These are phyloP conservation scores for Sesbania bispinosa DNA, from an alignment of 306 rosid species.

Conservation along the genomic window DNA sequence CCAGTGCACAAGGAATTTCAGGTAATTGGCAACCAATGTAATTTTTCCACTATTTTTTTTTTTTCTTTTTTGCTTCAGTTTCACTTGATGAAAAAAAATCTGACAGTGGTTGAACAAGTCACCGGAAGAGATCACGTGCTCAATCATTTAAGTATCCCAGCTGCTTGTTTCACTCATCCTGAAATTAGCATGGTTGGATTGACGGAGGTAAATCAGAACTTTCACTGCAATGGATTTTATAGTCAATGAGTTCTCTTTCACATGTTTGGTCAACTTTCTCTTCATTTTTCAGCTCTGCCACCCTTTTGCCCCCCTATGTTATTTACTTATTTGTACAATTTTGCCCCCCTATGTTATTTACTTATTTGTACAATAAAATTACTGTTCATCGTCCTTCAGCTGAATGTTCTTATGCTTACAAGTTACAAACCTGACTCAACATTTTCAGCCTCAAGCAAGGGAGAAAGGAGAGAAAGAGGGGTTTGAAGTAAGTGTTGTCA, in stretches of 20 bases:
- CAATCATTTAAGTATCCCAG: constrained; percentile 93
- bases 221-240: not conserved
- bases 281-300: not conserved
- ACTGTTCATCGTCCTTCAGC: not conserved
- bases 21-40: constrained; percentile 37
- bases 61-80: constrained; percentile 4
- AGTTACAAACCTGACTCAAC: constrained; percentile 25
- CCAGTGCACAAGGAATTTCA: constrained; percentile 97
- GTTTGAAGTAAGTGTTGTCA: constrained; percentile 81
- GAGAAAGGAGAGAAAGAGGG: constrained; percentile 83
- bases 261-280: not conserved
- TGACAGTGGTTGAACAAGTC: constrained; percentile 91
- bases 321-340: too few species aligned
- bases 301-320: too few species aligned
- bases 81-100: not conserved
- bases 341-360: too few species aligned
- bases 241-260: not conserved
- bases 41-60: constrained; percentile 8
- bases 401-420: constrained; percentile 9
- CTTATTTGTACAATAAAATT: constrained; percentile 11
- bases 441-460: constrained; percentile 93
- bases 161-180: constrained; percentile 96
- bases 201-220: constrained; percentile 60
- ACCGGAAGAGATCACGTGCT: constrained; percentile 90
- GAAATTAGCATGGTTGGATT: constrained; percentile 97